These are phyloP conservation scores for Hypholoma sublateritium DNA, from an alignment of 768 basidiomycete species.

Conservation along the genomic window DNA sequence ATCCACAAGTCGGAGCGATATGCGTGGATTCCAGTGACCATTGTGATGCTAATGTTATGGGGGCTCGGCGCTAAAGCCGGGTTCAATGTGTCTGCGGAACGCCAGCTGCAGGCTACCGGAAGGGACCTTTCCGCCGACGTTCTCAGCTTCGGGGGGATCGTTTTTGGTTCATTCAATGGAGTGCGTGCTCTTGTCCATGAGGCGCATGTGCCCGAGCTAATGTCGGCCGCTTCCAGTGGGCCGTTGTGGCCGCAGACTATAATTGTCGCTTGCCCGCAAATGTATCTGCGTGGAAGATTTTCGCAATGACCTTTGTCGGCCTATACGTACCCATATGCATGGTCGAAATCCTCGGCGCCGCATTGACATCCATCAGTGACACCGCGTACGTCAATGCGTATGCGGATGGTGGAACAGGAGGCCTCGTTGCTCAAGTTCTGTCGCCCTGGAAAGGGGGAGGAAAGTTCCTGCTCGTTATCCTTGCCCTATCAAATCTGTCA, in stretches of 20 bases:
- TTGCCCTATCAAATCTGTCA: constrained; percentile 14
- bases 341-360: constrained; percentile 14
- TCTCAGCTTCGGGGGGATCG: constrained; percentile 15
- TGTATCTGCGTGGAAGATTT: constrained; percentile 13
- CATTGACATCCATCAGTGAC: constrained; percentile 40
- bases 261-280: constrained; percentile 14
- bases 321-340: constrained; percentile 16
- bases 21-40: constrained; percentile 13
- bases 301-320: constrained; percentile 15
- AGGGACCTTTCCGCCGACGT: constrained; percentile 12
- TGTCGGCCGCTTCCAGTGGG: constrained; percentile 7
- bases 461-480: constrained; percentile 14
- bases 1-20: constrained; percentile 16
- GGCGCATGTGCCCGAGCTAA: not conserved
- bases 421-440: constrained; percentile 41
- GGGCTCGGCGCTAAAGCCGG: constrained; percentile 15
- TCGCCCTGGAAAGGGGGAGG: constrained; percentile 42
- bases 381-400: constrained; percentile 40
- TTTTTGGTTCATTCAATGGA: constrained; percentile 15
- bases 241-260: constrained; percentile 16
- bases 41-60: constrained; percentile 16
- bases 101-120: constrained; percentile 11
- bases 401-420: constrained; percentile 39
- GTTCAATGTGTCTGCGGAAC: constrained; percentile 10
- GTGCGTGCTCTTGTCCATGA: not conserved